Percentiles rank a stretch among this genome's conserved stretches.
These are phyloP conservation scores for Podospora pseudopauciseta DNA, from an alignment of 495 filamentous ascomycete species.

Conservation along the genomic window DNA sequence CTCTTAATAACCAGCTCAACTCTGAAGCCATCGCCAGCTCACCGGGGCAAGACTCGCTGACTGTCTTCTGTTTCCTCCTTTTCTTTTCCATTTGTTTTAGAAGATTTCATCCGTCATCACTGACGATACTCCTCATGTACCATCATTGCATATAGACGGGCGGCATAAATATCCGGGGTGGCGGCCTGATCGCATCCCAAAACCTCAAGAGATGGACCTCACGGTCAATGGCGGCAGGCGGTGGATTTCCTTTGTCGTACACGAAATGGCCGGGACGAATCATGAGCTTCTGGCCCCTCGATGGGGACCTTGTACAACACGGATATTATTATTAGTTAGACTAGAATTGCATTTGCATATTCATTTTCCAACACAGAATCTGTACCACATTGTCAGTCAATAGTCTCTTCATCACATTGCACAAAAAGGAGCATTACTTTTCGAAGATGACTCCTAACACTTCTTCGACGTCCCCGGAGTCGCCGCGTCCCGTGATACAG, in stretches of 20 bases:
- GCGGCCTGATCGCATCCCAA: not conserved
- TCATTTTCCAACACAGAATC: conserved; percentile 36
- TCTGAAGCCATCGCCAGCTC: conserved; percentile 11
- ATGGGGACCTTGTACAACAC: conserved; percentile 14
- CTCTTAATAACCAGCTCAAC: not conserved
- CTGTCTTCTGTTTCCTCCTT: not conserved
- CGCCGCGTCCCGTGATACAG: conserved; percentile 82
- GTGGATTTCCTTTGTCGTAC: conserved; percentile 8
- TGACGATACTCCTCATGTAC: conserved; percentile 8
- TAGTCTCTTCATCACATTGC: not conserved
- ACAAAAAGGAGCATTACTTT: conserved; percentile 53
- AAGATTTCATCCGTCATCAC: conserved; percentile 4
- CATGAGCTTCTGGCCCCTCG: conserved; percentile 16
- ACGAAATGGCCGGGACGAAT: not conserved
- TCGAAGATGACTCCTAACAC: conserved; percentile 97
- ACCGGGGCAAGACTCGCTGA: not conserved
- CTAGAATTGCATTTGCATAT: conserved; percentile 6
- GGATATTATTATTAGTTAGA: conserved; percentile 14
- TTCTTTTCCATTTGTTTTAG: not conserved
- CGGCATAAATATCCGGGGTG: conserved; percentile 1
- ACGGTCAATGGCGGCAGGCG: not conserved
- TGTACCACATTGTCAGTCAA: conserved; percentile 7
- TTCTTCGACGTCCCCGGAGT: conserved; percentile 90
- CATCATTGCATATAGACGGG: conserved; percentile 4
- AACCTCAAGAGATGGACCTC: conserved; percentile 9